Base-by-base conservation (phyloP, 495 filamentous ascomycete species). In the Aspergillus hancockii region DNA sequence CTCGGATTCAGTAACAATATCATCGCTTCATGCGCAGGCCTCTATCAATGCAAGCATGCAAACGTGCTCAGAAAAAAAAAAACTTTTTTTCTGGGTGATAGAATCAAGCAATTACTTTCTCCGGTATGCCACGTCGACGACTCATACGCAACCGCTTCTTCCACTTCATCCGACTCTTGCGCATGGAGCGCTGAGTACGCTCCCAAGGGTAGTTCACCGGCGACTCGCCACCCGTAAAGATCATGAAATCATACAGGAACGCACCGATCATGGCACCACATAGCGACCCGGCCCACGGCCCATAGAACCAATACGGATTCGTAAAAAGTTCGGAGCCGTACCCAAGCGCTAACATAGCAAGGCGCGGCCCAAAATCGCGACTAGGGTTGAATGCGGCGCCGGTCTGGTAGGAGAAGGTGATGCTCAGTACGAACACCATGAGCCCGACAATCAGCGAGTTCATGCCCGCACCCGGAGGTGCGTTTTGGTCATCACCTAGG, bases 391-490 rank as follows among this genome's bases (percentile, higher is more conserved):
- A 67, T 5, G 73, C 73, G 2, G 78, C 77, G 18, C 81, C 80
- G 0, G 77, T 78, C 34, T 80, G 79, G 56, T 78, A 79, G 14
- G 70, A 71, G 34, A 83, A 75, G 2, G 74, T 66, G 56, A 82
- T 75, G 31, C 63, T 72, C 34, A 81, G 65, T 41, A 66, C 72
- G 23, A 69, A 77, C 23, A 81, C 67, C 1, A 81, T 60, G 0
- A 83, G 63, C 0, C 81, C 81, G 30, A 83, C 66, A 36, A 82
- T 75, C 22, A 78, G 62, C 1, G 75, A 67, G 61, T 73, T 77
- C 81, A 83, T 83, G 49, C 81, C 82, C 6, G 79, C 77, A 7
- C 80, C 81, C 0, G 80, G 80, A 3, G 81, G 81, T 19, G 80
- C 75, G 52, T 85, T 83, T 25, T 76, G 75, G 58, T 83, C 79